A percentile compares a stretch with the other conserved stretches of the same genome.
Evolutionary conservation across 768 basidiomycete genomes (phyloP).

Genomic region (Calocybe cyanea): DNA sequence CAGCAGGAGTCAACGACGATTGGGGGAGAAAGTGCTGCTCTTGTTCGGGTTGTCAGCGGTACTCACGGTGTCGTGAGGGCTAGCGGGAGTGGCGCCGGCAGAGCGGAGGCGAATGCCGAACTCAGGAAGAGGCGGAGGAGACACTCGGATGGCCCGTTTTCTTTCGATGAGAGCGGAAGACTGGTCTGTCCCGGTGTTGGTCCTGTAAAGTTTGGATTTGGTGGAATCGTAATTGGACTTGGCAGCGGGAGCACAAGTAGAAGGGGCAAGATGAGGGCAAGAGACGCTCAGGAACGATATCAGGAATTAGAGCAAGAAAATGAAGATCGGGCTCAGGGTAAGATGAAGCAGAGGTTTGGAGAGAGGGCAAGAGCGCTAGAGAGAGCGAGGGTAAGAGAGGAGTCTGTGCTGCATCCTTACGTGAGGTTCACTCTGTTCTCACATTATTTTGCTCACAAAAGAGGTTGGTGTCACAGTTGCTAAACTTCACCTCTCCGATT

Average conservation of each 20-base stretch:
- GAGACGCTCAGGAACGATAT: neutral
- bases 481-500: too few relatives aligned
- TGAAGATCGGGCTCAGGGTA: conserved; percentile 3
- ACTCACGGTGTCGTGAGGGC: neutral
- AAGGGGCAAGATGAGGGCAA: conserved; percentile 7
- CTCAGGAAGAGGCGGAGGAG: conserved; percentile 18
- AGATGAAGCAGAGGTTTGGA: conserved; percentile 3
- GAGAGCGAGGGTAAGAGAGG: conserved; percentile 7
- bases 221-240: neutral
- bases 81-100: neutral
- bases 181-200: conserved; percentile 11
- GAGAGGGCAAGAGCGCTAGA: conserved; percentile 6
- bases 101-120: neutral
- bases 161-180: conserved; percentile 20
- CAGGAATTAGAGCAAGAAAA: neutral
- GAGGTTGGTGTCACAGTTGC: neutral
- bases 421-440: conserved; percentile 6
- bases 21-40: neutral
- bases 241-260: conserved; percentile 5
- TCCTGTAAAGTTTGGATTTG: neutral
- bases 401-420: conserved; percentile 14
- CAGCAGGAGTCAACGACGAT: too few relatives aligned
- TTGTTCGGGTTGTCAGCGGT: neutral
- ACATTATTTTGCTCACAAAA: neutral
- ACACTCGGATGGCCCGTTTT: conserved; percentile 28